These are phyloP conservation scores for Sarocladiaceae sp. DNA, from an alignment of 2,329 filamentous ascomycete genomes.

Conservation along the genomic window DNA sequence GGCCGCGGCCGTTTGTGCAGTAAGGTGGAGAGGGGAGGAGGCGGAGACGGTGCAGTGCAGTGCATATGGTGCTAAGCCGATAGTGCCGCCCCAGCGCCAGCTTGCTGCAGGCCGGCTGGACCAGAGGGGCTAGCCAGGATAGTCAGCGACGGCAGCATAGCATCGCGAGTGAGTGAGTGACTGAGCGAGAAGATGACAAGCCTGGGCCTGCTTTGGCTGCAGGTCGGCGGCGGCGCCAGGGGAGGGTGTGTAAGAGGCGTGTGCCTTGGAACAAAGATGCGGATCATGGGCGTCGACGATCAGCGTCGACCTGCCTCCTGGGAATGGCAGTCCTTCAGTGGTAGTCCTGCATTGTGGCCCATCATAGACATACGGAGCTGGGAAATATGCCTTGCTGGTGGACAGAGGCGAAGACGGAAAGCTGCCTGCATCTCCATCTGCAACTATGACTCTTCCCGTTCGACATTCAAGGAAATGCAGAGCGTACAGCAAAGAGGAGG, in stretches of 20 bases:
- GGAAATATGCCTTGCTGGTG: background rate
- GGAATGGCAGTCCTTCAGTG: no score
- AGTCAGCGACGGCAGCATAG: background rate
- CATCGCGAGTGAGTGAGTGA: no score
- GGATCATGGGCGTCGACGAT: background rate
- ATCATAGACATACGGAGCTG: no score
- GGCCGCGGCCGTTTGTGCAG: conserved; percentile 3
- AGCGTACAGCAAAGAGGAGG: no score
- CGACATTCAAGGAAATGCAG: no score
- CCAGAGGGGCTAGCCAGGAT: background rate
- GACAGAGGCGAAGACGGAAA: background rate
- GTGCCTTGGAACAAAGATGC: background rate
- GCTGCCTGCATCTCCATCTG: background rate
- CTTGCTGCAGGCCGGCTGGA: conserved; percentile 1
- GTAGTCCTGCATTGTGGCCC: background rate
- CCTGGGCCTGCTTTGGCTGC: background rate
- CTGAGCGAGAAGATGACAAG: no score
- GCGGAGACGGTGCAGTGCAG: background rate
- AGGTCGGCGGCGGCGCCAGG: background rate
- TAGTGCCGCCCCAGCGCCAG: conserved; percentile 3
- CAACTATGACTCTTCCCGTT: background rate
- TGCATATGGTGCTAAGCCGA: background rate
- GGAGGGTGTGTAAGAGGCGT: background rate
- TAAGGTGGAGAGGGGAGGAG: background rate
- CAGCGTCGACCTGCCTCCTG: background rate